A percentile compares a stretch with the other conserved stretches of the same genome.
These are phyloP conservation scores for Cetradonia linearis DNA, from an alignment of 495 filamentous ascomycete genomes.

Conservation along the genomic window DNA sequence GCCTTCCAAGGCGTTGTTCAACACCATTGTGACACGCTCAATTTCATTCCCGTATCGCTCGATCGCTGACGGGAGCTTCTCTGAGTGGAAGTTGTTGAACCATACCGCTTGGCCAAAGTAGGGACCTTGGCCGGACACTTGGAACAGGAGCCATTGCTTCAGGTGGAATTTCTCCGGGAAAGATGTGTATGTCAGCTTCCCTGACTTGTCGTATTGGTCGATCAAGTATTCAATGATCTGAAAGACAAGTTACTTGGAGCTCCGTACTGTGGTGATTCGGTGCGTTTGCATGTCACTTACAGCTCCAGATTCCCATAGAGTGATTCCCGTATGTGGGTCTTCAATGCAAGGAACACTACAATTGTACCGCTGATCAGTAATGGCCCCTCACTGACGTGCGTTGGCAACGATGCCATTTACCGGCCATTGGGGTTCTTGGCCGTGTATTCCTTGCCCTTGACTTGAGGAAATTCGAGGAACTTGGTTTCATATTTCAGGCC, in stretches of 20 bases:
- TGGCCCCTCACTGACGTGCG: not conserved
- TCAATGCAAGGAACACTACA: slow-evolving; percentile 41
- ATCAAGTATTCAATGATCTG: slow-evolving; percentile 58
- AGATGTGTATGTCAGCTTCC: slow-evolving; percentile 46
- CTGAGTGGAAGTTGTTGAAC: slow-evolving; percentile 46
- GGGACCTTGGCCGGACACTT: slow-evolving; percentile 58
- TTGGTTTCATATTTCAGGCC: slow-evolving; percentile 43
- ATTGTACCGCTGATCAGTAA: slow-evolving; percentile 13
- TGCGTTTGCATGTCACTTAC: not conserved
- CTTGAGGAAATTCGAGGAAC: slow-evolving; percentile 1
- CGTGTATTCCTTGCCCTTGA: slow-evolving; percentile 45
- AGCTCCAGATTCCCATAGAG: slow-evolving; percentile 63
- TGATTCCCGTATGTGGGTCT: slow-evolving; percentile 57
- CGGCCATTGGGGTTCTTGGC: slow-evolving; percentile 66
- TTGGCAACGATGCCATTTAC: slow-evolving; percentile 29
- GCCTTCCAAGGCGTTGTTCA: slow-evolving; percentile 42
- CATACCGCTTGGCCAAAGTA: slow-evolving; percentile 53
- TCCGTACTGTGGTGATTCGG: too few species aligned
- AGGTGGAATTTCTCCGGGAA: slow-evolving; percentile 41
- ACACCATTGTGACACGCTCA: slow-evolving; percentile 47
- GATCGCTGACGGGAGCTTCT: slow-evolving; percentile 47
- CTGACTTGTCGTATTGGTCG: slow-evolving; percentile 56
- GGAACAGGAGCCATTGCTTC: slow-evolving; percentile 60
- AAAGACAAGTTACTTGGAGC: not conserved
- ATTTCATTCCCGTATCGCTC: slow-evolving; percentile 53